Base-by-base conservation (phyloP, 2,329 filamentous ascomycete species). In the Helotiales sp. region DNA sequence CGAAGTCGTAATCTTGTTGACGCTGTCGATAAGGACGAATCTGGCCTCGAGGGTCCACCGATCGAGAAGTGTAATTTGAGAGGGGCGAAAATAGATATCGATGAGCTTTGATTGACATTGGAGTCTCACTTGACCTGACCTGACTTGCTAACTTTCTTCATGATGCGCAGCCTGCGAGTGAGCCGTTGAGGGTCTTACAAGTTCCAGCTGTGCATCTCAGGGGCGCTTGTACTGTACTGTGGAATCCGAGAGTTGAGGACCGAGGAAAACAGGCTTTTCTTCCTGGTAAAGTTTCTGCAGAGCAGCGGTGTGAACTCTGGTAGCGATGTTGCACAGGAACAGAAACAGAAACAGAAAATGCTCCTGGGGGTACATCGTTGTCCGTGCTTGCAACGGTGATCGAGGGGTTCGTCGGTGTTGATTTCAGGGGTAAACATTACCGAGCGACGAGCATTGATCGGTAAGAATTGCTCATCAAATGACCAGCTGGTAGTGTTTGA, bases 301-400 rank as follows among this genome's bases (percentile, higher is more conserved):
- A 30, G 46, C 46, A 48, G 46, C 46, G 46, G 46, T 48, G 46
- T 48, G 46, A 48, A n/a, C 17, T 48, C 19, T 48, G 25, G 46
- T 48, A 22, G 9, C 5, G 29, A 25, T n/a, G 27, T 31, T 8
- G 46, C 17, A 22, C 46, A 48, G 46, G n/a, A 46, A 29, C 25
- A 46, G 42, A 44, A 44, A 44, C 40, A 29, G 31, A 15, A 46
- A 46, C 29, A 31, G 44, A 48, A 48, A 48, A 25, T 30, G 15
- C 19, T 48, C 29, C 46, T 17, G 29, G 46, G 46, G 15, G 46
- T 48, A 27, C 46, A 30, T 25, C 6, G 29, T 31, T 27, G 42
- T 5, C 22, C 13, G 24, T 47, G 44, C 44, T 47, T 47, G 44
- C 31, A 48, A 48, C 46, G 46, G 22, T 48, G 46, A 48, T 6